Percentiles rank a stretch among this genome's conserved stretches.
These are phyloP conservation scores for Solanum clarkiae DNA, from an alignment of 257 asterid species.

Conservation along the genomic window DNA sequence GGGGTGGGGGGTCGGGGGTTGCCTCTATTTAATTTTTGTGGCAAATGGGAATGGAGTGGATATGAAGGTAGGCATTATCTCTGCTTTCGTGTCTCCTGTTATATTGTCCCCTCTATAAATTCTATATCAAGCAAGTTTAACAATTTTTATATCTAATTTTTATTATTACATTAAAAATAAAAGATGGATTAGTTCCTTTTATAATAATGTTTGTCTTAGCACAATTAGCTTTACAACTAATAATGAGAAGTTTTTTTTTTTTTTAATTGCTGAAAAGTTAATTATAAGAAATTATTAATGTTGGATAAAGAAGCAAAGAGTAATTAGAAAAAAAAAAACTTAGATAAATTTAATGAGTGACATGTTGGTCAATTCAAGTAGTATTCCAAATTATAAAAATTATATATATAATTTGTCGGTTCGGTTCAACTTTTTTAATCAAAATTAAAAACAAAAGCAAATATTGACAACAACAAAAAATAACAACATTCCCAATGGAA, in stretches of 20 bases:
- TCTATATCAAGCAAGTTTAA: not conserved
- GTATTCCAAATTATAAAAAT: too few species aligned
- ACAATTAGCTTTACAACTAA: not conserved
- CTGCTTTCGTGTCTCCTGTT: not conserved
- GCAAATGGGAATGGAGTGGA: constrained; percentile 22
- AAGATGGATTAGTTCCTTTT: not conserved
- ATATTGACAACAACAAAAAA: too few species aligned
- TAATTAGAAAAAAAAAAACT: not conserved
- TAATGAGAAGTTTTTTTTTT: not conserved
- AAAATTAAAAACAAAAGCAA: too few species aligned
- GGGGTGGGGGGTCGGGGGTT: not conserved
- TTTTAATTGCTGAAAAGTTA: not conserved
- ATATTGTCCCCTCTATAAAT: not conserved
- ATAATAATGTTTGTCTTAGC: not conserved
- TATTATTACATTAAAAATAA: not conserved
- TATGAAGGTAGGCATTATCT: constrained; percentile 16
- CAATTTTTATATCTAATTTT: not conserved
- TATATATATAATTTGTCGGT: not conserved
- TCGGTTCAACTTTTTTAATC: not conserved
- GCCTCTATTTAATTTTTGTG: not conserved
- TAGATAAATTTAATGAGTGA: not conserved
- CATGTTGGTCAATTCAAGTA: not conserved
- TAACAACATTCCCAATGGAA: too few species aligned
- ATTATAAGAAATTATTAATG: not conserved
- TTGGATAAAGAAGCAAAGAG: not conserved